Evolutionary conservation across 2,329 filamentous ascomycete species (phyloP).

Genomic region (Colletotrichum tofieldiae): DNA sequence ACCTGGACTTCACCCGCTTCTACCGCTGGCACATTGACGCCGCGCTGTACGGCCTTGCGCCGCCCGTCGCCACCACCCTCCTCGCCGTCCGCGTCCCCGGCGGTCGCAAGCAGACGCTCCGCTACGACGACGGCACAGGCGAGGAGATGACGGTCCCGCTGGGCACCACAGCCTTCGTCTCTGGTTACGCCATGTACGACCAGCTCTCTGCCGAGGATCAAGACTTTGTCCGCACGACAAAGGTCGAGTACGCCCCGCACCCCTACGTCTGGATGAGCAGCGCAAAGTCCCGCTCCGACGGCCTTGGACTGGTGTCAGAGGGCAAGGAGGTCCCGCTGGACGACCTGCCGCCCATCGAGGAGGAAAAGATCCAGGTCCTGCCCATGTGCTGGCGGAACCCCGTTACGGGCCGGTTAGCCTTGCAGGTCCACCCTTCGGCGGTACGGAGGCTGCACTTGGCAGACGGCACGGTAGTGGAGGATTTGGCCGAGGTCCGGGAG

Average conservation of each 20-base stretch:
- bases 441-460: conserved; percentile 77
- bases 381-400: conserved; percentile 87
- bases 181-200: conserved; percentile 80
- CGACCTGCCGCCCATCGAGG: conserved; percentile 76
- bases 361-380: conserved; percentile 78
- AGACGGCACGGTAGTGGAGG: conserved; percentile 78
- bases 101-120: conserved; percentile 75
- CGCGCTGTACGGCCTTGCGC: conserved; percentile 82
- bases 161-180: conserved; percentile 84
- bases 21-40: conserved; percentile 89
- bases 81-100: conserved; percentile 81
- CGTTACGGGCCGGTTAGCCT: conserved; percentile 76
- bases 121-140: conserved; percentile 80
- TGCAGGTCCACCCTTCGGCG: conserved; percentile 83
- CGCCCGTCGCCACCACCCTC: conserved; percentile 80
- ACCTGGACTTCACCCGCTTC: conserved; percentile 69
- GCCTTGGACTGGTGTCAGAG: conserved; percentile 80
- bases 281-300: conserved; percentile 77
- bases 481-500: conserved; percentile 76
- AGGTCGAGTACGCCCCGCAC: conserved; percentile 83
- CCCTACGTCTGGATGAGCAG: conserved; percentile 87
- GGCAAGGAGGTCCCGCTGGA: conserved; percentile 71
- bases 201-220: conserved; percentile 76
- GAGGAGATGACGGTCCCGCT: conserved; percentile 79
- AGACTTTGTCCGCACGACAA: conserved; percentile 76